Base-by-base conservation (phyloP, 1,284 basidiomycete genomes). In the Hemileccinum hortonii region DNA sequence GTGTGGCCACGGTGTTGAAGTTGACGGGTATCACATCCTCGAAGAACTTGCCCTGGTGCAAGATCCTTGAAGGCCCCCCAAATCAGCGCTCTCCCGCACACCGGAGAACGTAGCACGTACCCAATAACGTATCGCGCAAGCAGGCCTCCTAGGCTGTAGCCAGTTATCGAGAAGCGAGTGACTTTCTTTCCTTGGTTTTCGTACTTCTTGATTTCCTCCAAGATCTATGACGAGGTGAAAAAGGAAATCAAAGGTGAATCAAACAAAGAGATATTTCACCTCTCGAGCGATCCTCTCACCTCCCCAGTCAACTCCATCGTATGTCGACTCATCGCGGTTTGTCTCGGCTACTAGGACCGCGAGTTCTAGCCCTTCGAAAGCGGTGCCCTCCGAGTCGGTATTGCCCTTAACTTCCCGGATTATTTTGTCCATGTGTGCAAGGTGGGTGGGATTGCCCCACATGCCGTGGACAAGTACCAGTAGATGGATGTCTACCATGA, bases 1-100 rank as follows among this genome's bases (percentile, higher is more conserved):
- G 92, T 0, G 92, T 92, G 3, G 92, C 90, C 49, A 94, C 74
- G 0, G 92, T 92, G 47, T 83, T 83, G 66, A 94, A 92, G 64
- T 91, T 91, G 51, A 89, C 77, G 1, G 90, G 87, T 30, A 74
- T 71, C 40, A 90, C 76, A 3, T 73, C 72, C 3, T 83, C 74
- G 65, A 93, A 93, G 70, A 92, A 88, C 11, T 76, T 72, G 44
- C 80, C 78, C 38, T 87, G 81, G 55, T 84, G 75, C 24, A 94
- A 75, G 39, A 92, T 78, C 3, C 82, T 77, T 19, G 24, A 26
- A 40, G 24, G 32, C n/a, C 9, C 12, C 15, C 8, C 21, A 42
- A 26, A 22, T 61, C 41, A 60, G 52, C 46, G 21, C 15, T 33
- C 40, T 40, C 47, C 30, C 18, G 33, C 24, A 18, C 24, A 22